Percentiles rank a stretch among this genome's conserved stretches.
phyloP scores from a whole-genome alignment of 2,329 filamentous ascomycete species.

The Nakataea oryzae region DNA sequence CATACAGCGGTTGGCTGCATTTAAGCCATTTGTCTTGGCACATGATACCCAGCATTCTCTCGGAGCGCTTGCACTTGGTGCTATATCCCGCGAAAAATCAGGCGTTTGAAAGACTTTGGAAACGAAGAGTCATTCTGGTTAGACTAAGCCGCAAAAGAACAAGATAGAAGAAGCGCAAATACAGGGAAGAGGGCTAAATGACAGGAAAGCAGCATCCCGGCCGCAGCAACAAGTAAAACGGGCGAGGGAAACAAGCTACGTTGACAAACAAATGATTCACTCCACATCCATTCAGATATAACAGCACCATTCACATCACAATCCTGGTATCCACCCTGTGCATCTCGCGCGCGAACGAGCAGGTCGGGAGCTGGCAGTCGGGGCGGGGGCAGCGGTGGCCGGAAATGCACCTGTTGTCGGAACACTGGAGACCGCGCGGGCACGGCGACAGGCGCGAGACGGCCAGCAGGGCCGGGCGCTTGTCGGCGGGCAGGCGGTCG shows the following conservation, averaged over 20 bases:
- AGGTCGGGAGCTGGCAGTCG: neutral
- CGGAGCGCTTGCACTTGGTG: neutral
- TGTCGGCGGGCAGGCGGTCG: neutral
- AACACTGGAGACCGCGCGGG: neutral
- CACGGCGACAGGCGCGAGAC: neutral
- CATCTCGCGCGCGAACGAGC: neutral
- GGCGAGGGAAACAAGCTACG: too few relatives aligned
- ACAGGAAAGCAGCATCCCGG: too few relatives aligned
- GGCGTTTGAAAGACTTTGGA: too few relatives aligned
- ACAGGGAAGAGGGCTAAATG: too few relatives aligned
- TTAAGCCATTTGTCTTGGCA: neutral
- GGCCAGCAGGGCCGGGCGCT: neutral
- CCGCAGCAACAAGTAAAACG: too few relatives aligned
- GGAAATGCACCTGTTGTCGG: neutral
- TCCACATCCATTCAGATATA: too few relatives aligned
- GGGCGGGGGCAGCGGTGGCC: neutral
- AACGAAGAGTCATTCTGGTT: too few relatives aligned
- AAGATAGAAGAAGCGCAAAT: too few relatives aligned
- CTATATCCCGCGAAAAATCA: neutral
- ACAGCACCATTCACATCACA: neutral
- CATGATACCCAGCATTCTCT: neutral
- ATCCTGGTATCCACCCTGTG: neutral
- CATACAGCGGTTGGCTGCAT: neutral
- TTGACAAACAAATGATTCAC: too few relatives aligned
- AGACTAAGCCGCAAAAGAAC: too few relatives aligned